These are phyloP conservation scores for Colletotrichum sansevieriae DNA, from an alignment of 2,329 filamentous ascomycete species.

Conservation along the genomic window DNA sequence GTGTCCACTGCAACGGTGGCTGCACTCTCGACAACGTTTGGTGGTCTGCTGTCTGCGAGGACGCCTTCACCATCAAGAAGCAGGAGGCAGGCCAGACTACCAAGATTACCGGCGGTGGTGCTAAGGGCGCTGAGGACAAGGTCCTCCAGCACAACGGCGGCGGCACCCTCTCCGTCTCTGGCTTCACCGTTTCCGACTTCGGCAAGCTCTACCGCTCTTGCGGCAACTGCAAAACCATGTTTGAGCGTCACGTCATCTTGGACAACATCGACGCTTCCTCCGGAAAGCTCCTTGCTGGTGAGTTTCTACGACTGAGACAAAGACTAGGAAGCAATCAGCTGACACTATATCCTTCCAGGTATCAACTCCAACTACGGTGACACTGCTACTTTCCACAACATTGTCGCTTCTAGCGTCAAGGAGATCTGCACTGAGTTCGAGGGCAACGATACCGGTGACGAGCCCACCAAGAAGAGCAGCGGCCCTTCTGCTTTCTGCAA, in stretches of 20 bases:
- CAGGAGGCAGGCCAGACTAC: conserved; percentile 38
- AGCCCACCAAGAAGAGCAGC: conserved; percentile 31
- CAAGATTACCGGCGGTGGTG: conserved; percentile 36
- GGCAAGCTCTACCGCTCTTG: conserved; percentile 42
- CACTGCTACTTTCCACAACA: conserved; percentile 37
- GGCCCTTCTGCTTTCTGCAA: conserved; percentile 38
- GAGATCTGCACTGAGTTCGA: conserved; percentile 41
- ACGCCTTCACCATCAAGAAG: conserved; percentile 52
- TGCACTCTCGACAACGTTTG: conserved; percentile 56
- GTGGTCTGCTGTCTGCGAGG: conserved; percentile 56
- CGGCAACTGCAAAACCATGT: conserved; percentile 41
- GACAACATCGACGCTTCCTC: conserved; percentile 40
- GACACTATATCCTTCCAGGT: background rate
- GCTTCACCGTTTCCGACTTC: conserved; percentile 36
- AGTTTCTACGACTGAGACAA: background rate
- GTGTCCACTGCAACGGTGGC: conserved; percentile 60
- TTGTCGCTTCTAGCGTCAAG: conserved; percentile 23
- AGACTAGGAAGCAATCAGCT: background rate
- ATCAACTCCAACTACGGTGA: conserved; percentile 43
- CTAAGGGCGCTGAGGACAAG: conserved; percentile 36
- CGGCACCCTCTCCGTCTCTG: conserved; percentile 38
- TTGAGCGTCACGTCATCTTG: conserved; percentile 39
- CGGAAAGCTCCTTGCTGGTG: conserved; percentile 40
- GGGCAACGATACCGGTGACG: conserved; percentile 33
- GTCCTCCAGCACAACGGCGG: conserved; percentile 42